Evolutionary conservation across 2,329 filamentous ascomycete species (phyloP).

Genomic region (Ophiosphaerella korrae): DNA sequence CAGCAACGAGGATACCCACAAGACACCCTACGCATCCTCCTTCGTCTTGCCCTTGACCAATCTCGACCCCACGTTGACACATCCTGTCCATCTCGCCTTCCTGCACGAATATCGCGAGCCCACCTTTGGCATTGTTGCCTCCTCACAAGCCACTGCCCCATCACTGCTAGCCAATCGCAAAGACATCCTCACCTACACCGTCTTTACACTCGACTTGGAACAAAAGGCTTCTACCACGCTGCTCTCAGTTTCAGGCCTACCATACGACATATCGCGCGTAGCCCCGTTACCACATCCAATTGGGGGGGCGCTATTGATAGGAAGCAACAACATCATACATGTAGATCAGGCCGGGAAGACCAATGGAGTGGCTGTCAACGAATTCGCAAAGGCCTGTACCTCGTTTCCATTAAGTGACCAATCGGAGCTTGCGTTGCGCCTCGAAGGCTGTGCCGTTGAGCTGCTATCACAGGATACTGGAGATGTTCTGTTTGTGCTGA

Average conservation of each 20-base stretch:
- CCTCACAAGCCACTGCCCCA: constrained; percentile 72
- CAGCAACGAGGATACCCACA: constrained; percentile 42
- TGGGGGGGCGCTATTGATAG: constrained; percentile 85
- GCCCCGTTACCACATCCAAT: constrained; percentile 83
- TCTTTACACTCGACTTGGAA: constrained; percentile 92
- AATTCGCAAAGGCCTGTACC: constrained; percentile 82
- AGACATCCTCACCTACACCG: constrained; percentile 87
- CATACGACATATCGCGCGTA: constrained; percentile 83
- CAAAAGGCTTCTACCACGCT: constrained; percentile 93
- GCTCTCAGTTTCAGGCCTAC: constrained; percentile 81
- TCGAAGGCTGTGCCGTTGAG: constrained; percentile 82
- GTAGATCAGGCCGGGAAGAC: constrained; percentile 94
- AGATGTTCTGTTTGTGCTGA: constrained; percentile 82
- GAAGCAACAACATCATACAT: constrained; percentile 89
- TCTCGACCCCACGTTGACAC: constrained; percentile 83
- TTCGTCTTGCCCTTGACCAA: constrained; percentile 91
- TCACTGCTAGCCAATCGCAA: constrained; percentile 76
- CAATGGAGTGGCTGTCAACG: constrained; percentile 90
- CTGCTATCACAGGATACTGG: constrained; percentile 76
- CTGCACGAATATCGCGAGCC: constrained; percentile 96
- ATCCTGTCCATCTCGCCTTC: constrained; percentile 91
- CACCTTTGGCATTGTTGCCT: constrained; percentile 92
- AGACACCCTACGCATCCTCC: constrained; percentile 82
- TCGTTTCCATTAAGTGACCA: constrained; percentile 87
- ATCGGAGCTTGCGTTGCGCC: constrained; percentile 74